These are phyloP conservation scores for Trametes hirsuta DNA, from an alignment of 1,284 basidiomycete genomes.

Conservation along the genomic window DNA sequence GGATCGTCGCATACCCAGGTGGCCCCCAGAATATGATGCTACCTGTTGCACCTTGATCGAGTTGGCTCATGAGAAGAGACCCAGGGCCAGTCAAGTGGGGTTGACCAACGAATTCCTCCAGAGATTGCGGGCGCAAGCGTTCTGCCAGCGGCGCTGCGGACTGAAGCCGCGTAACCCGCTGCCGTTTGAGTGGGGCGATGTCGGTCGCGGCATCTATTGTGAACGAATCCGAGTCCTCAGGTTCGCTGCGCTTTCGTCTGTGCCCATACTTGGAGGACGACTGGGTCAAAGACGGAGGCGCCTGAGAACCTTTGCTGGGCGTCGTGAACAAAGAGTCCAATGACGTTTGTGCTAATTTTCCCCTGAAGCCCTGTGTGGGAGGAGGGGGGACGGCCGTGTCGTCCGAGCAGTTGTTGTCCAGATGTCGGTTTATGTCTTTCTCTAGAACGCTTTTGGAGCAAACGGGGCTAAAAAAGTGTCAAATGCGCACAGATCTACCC, in stretches of 20 bases:
- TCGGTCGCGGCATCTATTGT: slow-evolving; percentile 10
- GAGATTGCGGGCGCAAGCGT: slow-evolving; percentile 57
- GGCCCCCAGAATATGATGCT: slow-evolving; percentile 78
- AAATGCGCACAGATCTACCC: no score
- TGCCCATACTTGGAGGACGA: slow-evolving; percentile 20
- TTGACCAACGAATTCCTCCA: slow-evolving; percentile 76
- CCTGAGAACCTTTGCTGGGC: slow-evolving; percentile 11
- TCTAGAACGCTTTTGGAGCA: slow-evolving; percentile 46
- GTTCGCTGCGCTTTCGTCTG: slow-evolving; percentile 35
- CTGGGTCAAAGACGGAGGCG: slow-evolving; percentile 6
- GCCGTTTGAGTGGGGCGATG: slow-evolving; percentile 32
- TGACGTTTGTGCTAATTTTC: slow-evolving; percentile 25
- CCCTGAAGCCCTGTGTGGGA: slow-evolving; percentile 10
- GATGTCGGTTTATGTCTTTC: slow-evolving; percentile 48
- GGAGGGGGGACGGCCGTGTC: slow-evolving; percentile 15
- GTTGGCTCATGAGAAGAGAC: slow-evolving; percentile 54
- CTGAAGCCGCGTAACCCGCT: slow-evolving; percentile 37
- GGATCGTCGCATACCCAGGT: slow-evolving; percentile 53
- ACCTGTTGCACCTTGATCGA: slow-evolving; percentile 53
- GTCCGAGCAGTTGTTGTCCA: slow-evolving; percentile 49
- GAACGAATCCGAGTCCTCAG: slow-evolving; percentile 24
- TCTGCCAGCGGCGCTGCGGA: slow-evolving; percentile 64
- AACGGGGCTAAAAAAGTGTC: slow-evolving; percentile 42
- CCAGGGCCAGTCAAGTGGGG: slow-evolving; percentile 57
- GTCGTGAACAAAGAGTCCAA: slow-evolving; percentile 38